These are phyloP conservation scores for Schrenkiella parvula DNA, from an alignment of 345 rosid species.

Conservation along the genomic window DNA sequence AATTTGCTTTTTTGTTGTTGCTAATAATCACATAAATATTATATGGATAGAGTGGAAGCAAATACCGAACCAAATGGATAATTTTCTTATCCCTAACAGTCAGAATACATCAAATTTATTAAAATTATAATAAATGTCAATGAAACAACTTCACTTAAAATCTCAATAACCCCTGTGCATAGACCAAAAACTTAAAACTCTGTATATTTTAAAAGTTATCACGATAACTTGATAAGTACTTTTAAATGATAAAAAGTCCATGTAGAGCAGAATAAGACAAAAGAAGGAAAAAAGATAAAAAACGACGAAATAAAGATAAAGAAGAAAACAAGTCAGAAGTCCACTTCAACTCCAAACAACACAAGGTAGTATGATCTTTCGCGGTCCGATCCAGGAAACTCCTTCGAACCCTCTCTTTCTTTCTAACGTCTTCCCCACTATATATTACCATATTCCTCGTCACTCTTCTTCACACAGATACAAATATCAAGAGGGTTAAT, in stretches of 20 bases:
- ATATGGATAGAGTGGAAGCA: not conserved
- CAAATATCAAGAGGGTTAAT: not conserved
- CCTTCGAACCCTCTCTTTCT: conserved; percentile 22
- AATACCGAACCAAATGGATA: not conserved
- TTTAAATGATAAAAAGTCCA: conserved; percentile 19
- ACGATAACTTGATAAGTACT: conserved; percentile 25
- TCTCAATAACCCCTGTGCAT: not conserved
- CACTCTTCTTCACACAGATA: conserved; percentile 22
- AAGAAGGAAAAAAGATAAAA: not conserved
- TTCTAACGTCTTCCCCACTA: not conserved
- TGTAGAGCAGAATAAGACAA: conserved; percentile 18
- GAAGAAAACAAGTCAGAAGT: conserved; percentile 11
- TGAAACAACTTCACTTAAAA: not conserved
- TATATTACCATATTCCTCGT: conserved; percentile 16
- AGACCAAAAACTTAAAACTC: not conserved
- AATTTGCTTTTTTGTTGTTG: not conserved
- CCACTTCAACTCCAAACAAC: conserved; percentile 6
- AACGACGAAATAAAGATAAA: conserved; percentile 1
- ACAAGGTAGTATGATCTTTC: conserved; percentile 26
- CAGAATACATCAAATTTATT: not conserved
- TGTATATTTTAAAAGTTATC: not conserved
- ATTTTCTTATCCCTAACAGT: not conserved
- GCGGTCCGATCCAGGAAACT: conserved; percentile 30
- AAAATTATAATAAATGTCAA: not conserved
- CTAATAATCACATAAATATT: not conserved